Evolutionary conservation across 306 rosid species (phyloP).

Genomic region (Dalbergia oliveri): DNA sequence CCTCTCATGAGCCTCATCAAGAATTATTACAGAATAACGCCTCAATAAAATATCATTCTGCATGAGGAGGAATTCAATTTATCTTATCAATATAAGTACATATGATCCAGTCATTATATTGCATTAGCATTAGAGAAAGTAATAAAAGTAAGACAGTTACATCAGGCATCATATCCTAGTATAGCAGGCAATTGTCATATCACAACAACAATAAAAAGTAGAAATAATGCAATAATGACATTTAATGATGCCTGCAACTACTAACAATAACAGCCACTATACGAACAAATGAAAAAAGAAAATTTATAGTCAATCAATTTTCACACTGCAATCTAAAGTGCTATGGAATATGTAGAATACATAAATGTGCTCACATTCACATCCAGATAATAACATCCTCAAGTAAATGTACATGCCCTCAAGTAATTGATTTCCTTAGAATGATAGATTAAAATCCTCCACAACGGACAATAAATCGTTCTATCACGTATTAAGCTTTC

Average conservation of each 20-base stretch:
- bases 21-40: conserved; percentile 82
- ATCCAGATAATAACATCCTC: conserved; percentile 14
- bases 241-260: conserved; percentile 7
- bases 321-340: conserved; percentile 35
- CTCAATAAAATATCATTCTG: conserved; percentile 86
- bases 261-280: conserved; percentile 24
- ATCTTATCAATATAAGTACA: conserved; percentile 36
- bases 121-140: background rate
- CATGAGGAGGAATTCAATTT: conserved; percentile 40
- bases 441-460: conserved; percentile 23
- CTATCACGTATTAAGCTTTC: conserved; percentile 7
- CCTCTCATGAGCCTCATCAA: conserved; percentile 98
- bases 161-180: conserved; percentile 12
- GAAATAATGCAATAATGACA: conserved; percentile 1
- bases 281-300: conserved; percentile 10
- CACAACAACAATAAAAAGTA: background rate
- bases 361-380: conserved; percentile 10
- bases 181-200: conserved; percentile 13
- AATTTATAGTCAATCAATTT: conserved; percentile 1
- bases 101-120: conserved; percentile 9
- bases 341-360: conserved; percentile 15
- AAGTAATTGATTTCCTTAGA: conserved; percentile 10
- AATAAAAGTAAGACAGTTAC: conserved; percentile 15
- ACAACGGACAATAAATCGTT: conserved; percentile 18
- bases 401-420: conserved; percentile 4